Evolutionary conservation across 148 eudicot species (phyloP).

Genomic region (Hydrangea macrophylla): DNA sequence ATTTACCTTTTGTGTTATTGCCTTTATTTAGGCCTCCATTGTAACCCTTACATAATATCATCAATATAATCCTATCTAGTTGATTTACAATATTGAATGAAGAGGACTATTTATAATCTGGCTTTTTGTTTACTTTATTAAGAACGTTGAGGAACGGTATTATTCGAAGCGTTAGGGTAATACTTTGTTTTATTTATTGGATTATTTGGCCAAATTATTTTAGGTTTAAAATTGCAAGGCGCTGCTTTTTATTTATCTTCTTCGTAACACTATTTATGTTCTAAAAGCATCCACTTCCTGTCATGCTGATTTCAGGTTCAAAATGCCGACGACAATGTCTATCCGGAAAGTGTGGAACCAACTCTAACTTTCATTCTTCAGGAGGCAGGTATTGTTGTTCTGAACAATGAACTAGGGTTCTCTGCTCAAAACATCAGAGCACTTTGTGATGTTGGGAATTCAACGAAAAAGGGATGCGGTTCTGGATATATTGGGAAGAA

Average conservation of each 20-base stretch:
- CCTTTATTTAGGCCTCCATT: too few relatives aligned
- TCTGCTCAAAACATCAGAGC: constrained; percentile 81
- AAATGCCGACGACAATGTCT: constrained; percentile 94
- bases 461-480: constrained; percentile 80
- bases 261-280: background rate
- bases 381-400: constrained; percentile 56
- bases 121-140: too few relatives aligned
- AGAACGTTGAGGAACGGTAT: too few relatives aligned
- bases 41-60: too few relatives aligned
- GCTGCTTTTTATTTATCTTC: background rate
- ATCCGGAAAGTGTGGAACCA: constrained; percentile 65
- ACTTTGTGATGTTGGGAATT: constrained; percentile 94
- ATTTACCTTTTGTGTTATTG: too few relatives aligned
- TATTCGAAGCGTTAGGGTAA: too few relatives aligned
- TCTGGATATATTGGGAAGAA: constrained; percentile 96
- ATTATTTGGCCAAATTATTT: too few relatives aligned
- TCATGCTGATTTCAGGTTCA: constrained; percentile 60
- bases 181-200: background rate
- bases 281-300: constrained; percentile 1
- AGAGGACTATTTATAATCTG: too few relatives aligned
- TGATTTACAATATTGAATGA: too few relatives aligned
- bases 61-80: too few relatives aligned
- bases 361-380: constrained; percentile 79
- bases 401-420: constrained; percentile 91
- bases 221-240: background rate